These are phyloP conservation scores for Yarrowia alimentaria DNA, from an alignment of 805 yeast species.

Conservation along the genomic window DNA sequence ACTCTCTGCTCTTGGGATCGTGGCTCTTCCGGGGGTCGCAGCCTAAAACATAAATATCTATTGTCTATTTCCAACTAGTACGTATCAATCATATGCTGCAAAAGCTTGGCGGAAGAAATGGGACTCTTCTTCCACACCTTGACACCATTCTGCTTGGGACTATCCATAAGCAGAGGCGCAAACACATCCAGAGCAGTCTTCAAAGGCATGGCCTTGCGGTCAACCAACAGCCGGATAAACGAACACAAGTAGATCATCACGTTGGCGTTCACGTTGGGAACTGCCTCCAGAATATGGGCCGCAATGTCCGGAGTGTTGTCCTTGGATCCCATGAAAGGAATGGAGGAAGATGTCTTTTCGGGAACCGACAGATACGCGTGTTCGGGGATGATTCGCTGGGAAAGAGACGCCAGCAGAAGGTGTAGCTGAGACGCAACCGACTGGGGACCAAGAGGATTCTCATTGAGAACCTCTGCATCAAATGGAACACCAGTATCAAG, in stretches of 20 bases:
- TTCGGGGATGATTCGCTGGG: slow-evolving; percentile 46
- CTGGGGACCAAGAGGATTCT: slow-evolving; percentile 43
- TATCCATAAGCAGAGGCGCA: slow-evolving; percentile 38
- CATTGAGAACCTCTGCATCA: slow-evolving; percentile 36
- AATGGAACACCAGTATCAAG: slow-evolving; percentile 39
- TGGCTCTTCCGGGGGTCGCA: too few relatives aligned
- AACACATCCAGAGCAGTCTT: slow-evolving; percentile 36
- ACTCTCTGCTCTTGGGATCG: too few relatives aligned
- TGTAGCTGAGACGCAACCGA: slow-evolving; percentile 42
- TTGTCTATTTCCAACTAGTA: background rate
- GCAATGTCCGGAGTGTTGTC: slow-evolving; percentile 34
- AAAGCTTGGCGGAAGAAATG: slow-evolving; percentile 1
- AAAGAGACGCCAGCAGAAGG: slow-evolving; percentile 40
- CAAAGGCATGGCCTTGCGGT: slow-evolving; percentile 34
- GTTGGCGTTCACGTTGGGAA: slow-evolving; percentile 46
- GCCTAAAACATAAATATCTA: too few relatives aligned
- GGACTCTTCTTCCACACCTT: slow-evolving; percentile 20
- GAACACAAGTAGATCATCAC: slow-evolving; percentile 44
- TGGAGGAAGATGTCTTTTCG: slow-evolving; percentile 32
- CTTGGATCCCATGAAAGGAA: slow-evolving; percentile 21
- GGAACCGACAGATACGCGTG: slow-evolving; percentile 34
- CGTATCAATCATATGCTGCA: slow-evolving; percentile 21
- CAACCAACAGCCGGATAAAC: slow-evolving; percentile 42
- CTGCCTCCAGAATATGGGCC: slow-evolving; percentile 42
- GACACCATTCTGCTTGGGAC: slow-evolving; percentile 17